Base-by-base conservation (phyloP, 2,329 filamentous ascomycete species). In the Orbilia oligospora region DNA sequence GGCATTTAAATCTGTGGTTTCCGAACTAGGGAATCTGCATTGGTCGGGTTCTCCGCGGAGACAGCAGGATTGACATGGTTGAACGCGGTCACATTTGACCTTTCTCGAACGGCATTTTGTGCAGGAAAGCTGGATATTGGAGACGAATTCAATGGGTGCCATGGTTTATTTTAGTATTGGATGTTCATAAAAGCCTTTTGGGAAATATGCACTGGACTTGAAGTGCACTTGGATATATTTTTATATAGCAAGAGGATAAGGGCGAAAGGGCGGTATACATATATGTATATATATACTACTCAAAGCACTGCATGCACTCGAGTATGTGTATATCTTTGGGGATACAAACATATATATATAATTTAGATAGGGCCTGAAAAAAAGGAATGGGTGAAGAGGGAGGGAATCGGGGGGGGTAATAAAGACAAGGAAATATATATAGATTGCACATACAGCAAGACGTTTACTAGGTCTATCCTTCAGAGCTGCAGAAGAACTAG, bases 81-180 rank as follows among this genome's bases (percentile, higher is more conserved):
- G 58, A 22, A 77, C 67, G 33, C 73, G 73, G 68, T 77, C 73
- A 77, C 73, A 77, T 77, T 77, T 77, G 30, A 77, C 73, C 33
- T 77, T 77, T 61, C 73, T 58, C 8, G 66, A 27, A 12, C 73
- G 73, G 44, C 73, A 77, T 77, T 77, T 77, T 30, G 67, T 77
- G 55, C 73, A 77, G 49, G 73, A 77, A 24, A 77, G 73, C 73
- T 77, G 67, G 12, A n/a, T 24, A 10, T 44, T 20, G 12, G 33
- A 61, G 30, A 27, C 27, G 58, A 38, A 41, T 36, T 68, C 61
- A 66, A 77, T 64, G 14, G 73, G 73, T 8, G 73, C 73, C 73
- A 77, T 77, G 20, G 20, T 36, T 61, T 53, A n/a, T 53, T 56
- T 69, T 30, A 44, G 38, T 65, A 41, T 18, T 18, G 30, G n/a